A percentile compares a stretch with the other conserved stretches of the same genome.
These are phyloP conservation scores for Ottelia alismoides DNA, from an alignment of 106 monocot genomes.

Conservation along the genomic window DNA sequence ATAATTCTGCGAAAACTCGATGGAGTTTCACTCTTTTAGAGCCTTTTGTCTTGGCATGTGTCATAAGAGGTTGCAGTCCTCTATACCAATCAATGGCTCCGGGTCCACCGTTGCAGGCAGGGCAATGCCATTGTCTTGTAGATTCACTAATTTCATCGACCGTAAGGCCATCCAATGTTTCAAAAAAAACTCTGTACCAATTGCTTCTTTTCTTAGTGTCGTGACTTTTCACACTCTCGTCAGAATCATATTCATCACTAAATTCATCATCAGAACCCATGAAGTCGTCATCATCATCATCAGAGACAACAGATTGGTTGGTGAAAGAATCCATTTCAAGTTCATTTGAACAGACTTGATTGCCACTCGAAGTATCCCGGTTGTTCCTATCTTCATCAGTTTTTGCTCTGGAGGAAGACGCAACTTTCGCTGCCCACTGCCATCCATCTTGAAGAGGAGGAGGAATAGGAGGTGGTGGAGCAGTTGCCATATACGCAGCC, in stretches of 20 bases:
- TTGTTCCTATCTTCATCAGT: background rate
- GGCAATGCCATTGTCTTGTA: constrained; percentile 88
- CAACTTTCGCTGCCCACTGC: constrained; percentile 49
- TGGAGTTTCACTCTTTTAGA: constrained; percentile 62
- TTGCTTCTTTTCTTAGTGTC: constrained; percentile 64
- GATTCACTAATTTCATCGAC: constrained; percentile 53
- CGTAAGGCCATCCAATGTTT: constrained; percentile 35
- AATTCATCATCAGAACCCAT: constrained; percentile 53
- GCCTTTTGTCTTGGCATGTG: constrained; percentile 91
- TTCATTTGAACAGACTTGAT: constrained; percentile 4
- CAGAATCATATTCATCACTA: constrained; percentile 88
- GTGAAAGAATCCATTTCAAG: constrained; percentile 10
- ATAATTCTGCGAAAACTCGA: constrained; percentile 49
- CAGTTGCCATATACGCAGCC: constrained; percentile 28
- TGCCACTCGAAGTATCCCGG: constrained; percentile 1
- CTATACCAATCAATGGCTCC: constrained; percentile 98
- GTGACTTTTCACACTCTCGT: constrained; percentile 60
- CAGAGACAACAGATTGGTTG: constrained; percentile 19
- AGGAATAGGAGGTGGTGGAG: constrained; percentile 15
- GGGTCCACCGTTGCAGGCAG: constrained; percentile 78
- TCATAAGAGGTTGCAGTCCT: constrained; percentile 72
- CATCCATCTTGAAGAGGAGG: constrained; percentile 50
- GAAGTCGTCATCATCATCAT: constrained; percentile 31
- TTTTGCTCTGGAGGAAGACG: constrained; percentile 21
- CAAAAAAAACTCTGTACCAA: constrained; percentile 73